Percentiles rank a stretch among this genome's conserved stretches.
These are phyloP conservation scores for Rhizopus delemar DNA, from an alignment of 371 early-diverging fungal species.

Conservation along the genomic window DNA sequence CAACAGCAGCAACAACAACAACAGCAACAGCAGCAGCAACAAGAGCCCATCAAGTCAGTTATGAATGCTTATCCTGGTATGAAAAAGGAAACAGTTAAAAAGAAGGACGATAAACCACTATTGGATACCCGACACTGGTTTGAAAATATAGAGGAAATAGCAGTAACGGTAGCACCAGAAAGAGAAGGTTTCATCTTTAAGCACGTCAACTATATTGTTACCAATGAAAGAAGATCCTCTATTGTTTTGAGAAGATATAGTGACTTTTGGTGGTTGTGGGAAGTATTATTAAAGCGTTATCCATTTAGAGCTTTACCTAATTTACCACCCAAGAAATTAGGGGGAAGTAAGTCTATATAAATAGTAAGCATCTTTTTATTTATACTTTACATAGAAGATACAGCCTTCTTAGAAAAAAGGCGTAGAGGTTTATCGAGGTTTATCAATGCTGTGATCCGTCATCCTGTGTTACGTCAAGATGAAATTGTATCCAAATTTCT, in stretches of 20 bases:
- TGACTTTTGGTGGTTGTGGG: constrained; percentile 51
- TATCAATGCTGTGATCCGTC: constrained; percentile 73
- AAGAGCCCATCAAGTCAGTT: constrained; percentile 1
- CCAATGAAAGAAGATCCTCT: constrained; percentile 45
- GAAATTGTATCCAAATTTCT: constrained; percentile 65
- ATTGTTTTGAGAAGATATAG: constrained; percentile 50
- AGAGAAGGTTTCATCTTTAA: constrained; percentile 58
- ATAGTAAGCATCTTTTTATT: background rate
- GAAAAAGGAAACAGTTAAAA: constrained; percentile 9
- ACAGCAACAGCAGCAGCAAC: background rate
- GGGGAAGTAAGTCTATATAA: constrained; percentile 37
- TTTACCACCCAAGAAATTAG: constrained; percentile 51
- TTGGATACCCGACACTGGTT: constrained; percentile 48
- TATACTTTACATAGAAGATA: constrained; percentile 49
- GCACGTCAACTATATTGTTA: constrained; percentile 53
- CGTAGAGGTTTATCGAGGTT: constrained; percentile 75
- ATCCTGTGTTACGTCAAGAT: constrained; percentile 72
- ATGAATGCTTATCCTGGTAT: constrained; percentile 22
- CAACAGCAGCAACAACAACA: no score
- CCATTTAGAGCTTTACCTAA: constrained; percentile 48
- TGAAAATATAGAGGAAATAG: constrained; percentile 54
- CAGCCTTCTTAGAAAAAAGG: constrained; percentile 73
- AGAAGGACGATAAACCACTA: constrained; percentile 1
- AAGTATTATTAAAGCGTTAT: constrained; percentile 39
- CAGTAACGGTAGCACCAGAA: constrained; percentile 73